Base-by-base conservation (phyloP, 2,329 filamentous ascomycete genomes). In the Leptodontidium sp. region DNA sequence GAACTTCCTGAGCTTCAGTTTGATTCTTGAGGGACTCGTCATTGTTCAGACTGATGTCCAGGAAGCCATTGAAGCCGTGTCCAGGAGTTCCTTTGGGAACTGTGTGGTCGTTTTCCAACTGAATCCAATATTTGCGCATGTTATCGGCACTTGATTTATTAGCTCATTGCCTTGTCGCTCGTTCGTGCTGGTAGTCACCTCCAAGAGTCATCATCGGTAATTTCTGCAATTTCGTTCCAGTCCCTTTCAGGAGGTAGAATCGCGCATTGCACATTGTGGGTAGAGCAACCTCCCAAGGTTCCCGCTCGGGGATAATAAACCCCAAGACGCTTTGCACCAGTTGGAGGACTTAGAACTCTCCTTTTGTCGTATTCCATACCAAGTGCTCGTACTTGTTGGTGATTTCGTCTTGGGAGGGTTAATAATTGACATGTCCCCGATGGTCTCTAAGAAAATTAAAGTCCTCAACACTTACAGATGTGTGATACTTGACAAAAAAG, bases 331-430 rank as follows among this genome's bases (percentile, higher is more conserved):
- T 70, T 74, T 1, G 80, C 75, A 9, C 77, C 78, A 2, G 72
- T 67, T 0, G 81, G 80, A 6, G 80, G 79, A 45, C 75, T 68
- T 75, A 75, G 1, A 64, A 62, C 24, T 62, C 43, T 26, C 75
- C 75, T 29, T 66, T 61, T 1, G 70, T 64, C 12, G 67, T 65
- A 24, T 65, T 43, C 32, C 67, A 75, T 9, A 71, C 71, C 65
- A 83, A 82, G 76, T 87, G 86, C 62, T 79, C 81, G 73, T 87
- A 83, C 49, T 78, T 75, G 66, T 81, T 78, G 68, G 84, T 81
- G 32, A 82, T 79, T 7, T 75, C 74, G 66, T 82, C 75, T 68
- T 86, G 80, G 4, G 80, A 76, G 73, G 85, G 86, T 74, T 87
- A 85, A 61, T 81, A 35, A 35, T 29, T 32, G 26, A 32, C 29